phyloP scores from a whole-genome alignment of 331 rosid species.

The Cucumis variabilis region DNA sequence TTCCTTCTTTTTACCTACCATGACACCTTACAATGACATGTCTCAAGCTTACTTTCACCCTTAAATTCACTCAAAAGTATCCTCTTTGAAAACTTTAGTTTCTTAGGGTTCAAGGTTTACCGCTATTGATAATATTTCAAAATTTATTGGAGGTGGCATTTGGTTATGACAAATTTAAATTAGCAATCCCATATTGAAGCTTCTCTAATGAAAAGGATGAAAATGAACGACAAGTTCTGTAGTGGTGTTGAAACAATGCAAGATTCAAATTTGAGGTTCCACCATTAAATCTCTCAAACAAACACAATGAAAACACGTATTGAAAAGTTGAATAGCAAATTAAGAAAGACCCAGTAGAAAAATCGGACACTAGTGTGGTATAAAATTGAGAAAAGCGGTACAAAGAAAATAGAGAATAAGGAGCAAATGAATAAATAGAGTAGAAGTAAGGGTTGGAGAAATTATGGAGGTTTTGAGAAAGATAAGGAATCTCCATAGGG shows the following conservation, averaged over 20 bases:
- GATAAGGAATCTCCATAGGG: not conserved
- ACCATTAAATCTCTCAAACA: conserved; percentile 15
- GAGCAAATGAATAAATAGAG: not conserved
- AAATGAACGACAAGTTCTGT: conserved; percentile 14
- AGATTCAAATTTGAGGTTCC: not conserved
- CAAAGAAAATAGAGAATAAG: not conserved
- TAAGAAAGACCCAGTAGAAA: not conserved
- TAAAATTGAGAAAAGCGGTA: not conserved
- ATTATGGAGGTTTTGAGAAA: conserved; percentile 17
- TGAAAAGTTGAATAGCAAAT: not conserved
- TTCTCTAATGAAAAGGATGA: conserved; percentile 5
- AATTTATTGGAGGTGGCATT: conserved; percentile 42
- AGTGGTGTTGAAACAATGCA: not conserved
- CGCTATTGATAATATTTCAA: conserved; percentile 50
- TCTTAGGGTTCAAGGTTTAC: too few relatives aligned
- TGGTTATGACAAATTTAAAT: conserved; percentile 27
- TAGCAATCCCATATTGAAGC: not conserved
- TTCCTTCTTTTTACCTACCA: too few relatives aligned
- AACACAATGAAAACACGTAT: not conserved
- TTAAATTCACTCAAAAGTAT: too few relatives aligned
- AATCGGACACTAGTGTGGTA: not conserved
- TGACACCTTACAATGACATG: too few relatives aligned
- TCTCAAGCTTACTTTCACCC: too few relatives aligned
- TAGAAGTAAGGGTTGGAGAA: conserved; percentile 23
- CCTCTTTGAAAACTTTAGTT: too few relatives aligned